phyloP scores from a whole-genome alignment of 164 flowering plant genomes.

The Stephania cephalantha region DNA sequence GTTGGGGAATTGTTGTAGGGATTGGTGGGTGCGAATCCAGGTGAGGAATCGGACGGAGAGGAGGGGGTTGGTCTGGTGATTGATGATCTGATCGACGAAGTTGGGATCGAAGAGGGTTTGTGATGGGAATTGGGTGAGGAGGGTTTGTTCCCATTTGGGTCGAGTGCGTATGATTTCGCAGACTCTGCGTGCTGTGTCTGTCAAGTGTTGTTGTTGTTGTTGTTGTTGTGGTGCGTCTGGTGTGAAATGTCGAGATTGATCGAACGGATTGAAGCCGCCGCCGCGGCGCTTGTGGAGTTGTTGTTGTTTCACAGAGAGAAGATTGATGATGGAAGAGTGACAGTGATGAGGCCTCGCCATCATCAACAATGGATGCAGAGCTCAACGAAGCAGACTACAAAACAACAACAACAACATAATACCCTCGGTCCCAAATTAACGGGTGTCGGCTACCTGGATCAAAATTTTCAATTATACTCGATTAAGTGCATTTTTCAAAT shows the following conservation, averaged over 20 bases:
- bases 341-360: background rate
- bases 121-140: constrained; percentile 38
- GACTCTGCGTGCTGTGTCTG: constrained; percentile 36
- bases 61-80: constrained; percentile 30
- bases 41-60: constrained; percentile 40
- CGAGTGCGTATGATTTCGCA: constrained; percentile 28
- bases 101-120: constrained; percentile 37
- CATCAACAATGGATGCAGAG: too few relatives aligned
- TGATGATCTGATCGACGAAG: constrained; percentile 29
- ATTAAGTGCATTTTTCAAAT: too few relatives aligned
- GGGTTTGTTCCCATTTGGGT: constrained; percentile 50
- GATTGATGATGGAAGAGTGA: background rate
- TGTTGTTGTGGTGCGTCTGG: background rate
- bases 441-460: too few relatives aligned
- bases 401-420: too few relatives aligned
- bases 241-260: background rate
- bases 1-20: constrained; percentile 19
- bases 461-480: too few relatives aligned
- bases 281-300: background rate
- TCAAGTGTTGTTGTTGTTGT: background rate
- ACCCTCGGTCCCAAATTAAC: too few relatives aligned
- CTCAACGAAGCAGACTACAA: too few relatives aligned
- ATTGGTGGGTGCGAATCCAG: constrained; percentile 36
- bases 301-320: background rate
- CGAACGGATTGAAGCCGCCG: background rate